phyloP scores from a whole-genome alignment of 768 basidiomycete genomes.

The Xerocomellus chrysenteron region DNA sequence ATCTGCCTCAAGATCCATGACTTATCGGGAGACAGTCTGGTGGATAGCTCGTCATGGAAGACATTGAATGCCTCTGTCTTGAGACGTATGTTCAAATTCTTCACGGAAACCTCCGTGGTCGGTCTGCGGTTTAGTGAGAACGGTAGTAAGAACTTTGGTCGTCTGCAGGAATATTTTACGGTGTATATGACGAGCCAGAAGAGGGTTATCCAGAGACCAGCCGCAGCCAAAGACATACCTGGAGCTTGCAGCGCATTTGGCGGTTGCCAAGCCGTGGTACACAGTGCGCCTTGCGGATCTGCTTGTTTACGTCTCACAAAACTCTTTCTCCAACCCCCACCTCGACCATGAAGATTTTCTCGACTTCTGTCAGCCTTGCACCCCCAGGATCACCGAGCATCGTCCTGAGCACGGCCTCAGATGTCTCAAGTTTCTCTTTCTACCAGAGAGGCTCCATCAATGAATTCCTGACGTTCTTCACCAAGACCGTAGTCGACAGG shows the following conservation, averaged over 20 bases:
- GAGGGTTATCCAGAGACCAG: slow-evolving; percentile 20
- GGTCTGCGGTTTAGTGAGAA: slow-evolving; percentile 20
- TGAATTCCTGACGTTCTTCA: slow-evolving; percentile 94
- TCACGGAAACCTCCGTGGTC: slow-evolving; percentile 23
- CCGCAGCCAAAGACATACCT: slow-evolving; percentile 22
- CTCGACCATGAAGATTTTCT: slow-evolving; percentile 79
- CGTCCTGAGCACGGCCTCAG: slow-evolving; percentile 65
- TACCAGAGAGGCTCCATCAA: slow-evolving; percentile 85
- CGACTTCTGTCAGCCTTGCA: slow-evolving; percentile 70
- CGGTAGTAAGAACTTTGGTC: slow-evolving; percentile 22
- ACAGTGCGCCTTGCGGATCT: not conserved
- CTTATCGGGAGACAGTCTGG: slow-evolving; percentile 32
- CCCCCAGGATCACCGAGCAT: slow-evolving; percentile 63
- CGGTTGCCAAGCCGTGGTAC: not conserved
- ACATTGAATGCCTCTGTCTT: slow-evolving; percentile 52
- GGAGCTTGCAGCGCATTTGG: slow-evolving; percentile 2
- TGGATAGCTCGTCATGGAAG: slow-evolving; percentile 45
- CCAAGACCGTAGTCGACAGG: slow-evolving; percentile 87
- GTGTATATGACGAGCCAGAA: slow-evolving; percentile 29
- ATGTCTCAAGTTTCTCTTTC: slow-evolving; percentile 91
- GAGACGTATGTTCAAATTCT: slow-evolving; percentile 34
- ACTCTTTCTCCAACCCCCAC: slow-evolving; percentile 13
- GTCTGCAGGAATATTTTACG: slow-evolving; percentile 20
- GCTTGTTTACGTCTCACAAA: slow-evolving; percentile 3
- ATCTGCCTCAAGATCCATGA: slow-evolving; percentile 25